Conservation (phyloP, 2,329 filamentous ascomycete species). For the Aspergillus novofumigatus region DNA sequence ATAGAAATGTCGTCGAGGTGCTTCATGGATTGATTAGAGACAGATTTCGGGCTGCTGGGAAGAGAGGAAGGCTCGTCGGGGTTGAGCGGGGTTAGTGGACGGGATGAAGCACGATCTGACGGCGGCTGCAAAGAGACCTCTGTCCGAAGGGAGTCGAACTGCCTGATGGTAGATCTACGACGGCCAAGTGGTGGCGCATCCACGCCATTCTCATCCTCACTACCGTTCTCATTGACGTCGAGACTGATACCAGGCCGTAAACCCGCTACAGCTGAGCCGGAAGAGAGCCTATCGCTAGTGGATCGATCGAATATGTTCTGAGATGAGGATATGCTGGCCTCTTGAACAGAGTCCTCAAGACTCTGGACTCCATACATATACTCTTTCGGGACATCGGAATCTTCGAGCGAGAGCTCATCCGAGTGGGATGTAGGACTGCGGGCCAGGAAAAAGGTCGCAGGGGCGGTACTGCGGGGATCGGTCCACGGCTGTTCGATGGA, state of each 20-base stretch:
- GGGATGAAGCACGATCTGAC: slow-evolving; percentile 28
- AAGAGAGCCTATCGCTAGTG: slow-evolving; percentile 4
- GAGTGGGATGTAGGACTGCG: slow-evolving; percentile 49
- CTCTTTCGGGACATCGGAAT: slow-evolving; percentile 33
- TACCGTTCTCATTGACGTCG: slow-evolving; percentile 17
- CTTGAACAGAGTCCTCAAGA: slow-evolving; percentile 50
- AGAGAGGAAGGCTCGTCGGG: slow-evolving; percentile 48
- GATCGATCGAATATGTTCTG: slow-evolving; percentile 5
- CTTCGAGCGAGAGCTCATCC: slow-evolving; percentile 23
- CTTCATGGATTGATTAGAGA: slow-evolving; percentile 55
- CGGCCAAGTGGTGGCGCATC: slow-evolving; percentile 20
- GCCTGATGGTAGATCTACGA: slow-evolving; percentile 30
- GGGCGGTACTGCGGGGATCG: slow-evolving; percentile 39
- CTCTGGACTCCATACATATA: slow-evolving; percentile 56
- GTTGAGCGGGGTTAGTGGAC: slow-evolving; percentile 47
- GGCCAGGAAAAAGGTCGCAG: slow-evolving; percentile 58
- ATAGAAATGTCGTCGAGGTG: slow-evolving; percentile 56
- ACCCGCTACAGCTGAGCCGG: background rate
- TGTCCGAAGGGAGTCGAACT: slow-evolving; percentile 14
- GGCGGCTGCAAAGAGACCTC: slow-evolving; percentile 14
- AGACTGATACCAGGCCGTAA: slow-evolving; percentile 7
- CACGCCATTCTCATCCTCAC: slow-evolving; percentile 22
- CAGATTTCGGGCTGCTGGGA: slow-evolving; percentile 57
- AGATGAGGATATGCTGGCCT: slow-evolving; percentile 22
- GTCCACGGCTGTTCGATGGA: slow-evolving; percentile 32